A percentile compares a stretch with the other conserved stretches of the same genome.
These are phyloP conservation scores for Drechslerella coelobrocha DNA, from an alignment of 2,329 filamentous ascomycete genomes.

Conservation along the genomic window DNA sequence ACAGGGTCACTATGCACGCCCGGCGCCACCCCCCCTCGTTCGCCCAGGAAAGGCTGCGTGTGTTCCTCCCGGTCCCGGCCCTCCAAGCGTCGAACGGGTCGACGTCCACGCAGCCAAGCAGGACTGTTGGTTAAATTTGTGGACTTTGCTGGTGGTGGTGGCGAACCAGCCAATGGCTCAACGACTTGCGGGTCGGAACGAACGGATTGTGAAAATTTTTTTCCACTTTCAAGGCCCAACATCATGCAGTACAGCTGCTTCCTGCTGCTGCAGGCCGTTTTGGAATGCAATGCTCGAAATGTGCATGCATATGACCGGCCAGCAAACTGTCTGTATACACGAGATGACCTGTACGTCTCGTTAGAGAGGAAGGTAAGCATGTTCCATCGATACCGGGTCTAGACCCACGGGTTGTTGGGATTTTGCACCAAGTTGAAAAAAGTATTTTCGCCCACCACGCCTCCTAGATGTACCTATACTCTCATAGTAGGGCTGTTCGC, in stretches of 20 bases:
- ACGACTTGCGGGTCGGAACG: constrained; percentile 48
- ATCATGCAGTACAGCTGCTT: constrained; percentile 42
- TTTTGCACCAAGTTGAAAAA: constrained; percentile 21
- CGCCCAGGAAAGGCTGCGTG: too few species aligned
- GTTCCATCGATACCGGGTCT: constrained; percentile 37
- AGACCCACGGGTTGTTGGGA: constrained; percentile 35
- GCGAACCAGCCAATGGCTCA: constrained; percentile 32
- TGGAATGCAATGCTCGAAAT: constrained; percentile 26
- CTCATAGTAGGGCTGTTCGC: not conserved
- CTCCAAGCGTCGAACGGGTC: not conserved
- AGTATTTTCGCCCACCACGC: not conserved
- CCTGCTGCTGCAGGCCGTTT: not conserved
- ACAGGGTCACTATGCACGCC: not conserved
- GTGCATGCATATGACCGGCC: constrained; percentile 21
- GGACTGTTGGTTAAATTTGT: not conserved
- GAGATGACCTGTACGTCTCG: too few species aligned
- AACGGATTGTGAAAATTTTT: constrained; percentile 36
- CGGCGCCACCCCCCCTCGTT: too few species aligned
- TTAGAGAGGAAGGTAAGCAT: constrained; percentile 13
- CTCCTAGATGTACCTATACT: not conserved
- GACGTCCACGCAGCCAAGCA: not conserved
- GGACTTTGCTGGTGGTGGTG: not conserved
- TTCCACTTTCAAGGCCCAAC: constrained; percentile 32
- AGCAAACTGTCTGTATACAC: constrained; percentile 35
- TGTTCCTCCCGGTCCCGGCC: not conserved